phyloP scores from a whole-genome alignment of 2,329 filamentous ascomycete species.

The Alternaria arbusti region DNA sequence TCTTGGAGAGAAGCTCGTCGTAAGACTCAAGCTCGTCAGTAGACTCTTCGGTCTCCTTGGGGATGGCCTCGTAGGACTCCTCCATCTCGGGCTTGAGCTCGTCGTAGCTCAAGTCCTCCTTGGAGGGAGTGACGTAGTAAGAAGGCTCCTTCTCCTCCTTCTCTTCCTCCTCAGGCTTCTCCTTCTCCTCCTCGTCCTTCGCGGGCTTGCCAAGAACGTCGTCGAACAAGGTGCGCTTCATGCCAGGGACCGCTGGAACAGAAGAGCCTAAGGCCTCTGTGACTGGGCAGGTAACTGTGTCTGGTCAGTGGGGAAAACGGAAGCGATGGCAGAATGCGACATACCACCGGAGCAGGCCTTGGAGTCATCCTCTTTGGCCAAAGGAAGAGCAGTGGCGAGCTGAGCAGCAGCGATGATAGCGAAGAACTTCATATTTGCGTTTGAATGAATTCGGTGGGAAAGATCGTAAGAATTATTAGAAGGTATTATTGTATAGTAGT shows the following conservation, averaged over 20 bases:
- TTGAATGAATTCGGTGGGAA: background rate
- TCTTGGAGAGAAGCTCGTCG: background rate
- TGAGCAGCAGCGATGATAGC: background rate
- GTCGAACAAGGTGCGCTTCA: background rate
- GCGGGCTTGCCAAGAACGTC: background rate
- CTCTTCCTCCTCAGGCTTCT: background rate
- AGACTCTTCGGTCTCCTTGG: background rate
- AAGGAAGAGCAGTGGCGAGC: background rate
- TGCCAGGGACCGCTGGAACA: background rate
- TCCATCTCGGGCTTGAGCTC: background rate
- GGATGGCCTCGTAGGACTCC: background rate
- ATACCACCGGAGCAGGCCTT: background rate
- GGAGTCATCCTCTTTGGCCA: background rate
- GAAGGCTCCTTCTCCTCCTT: background rate
- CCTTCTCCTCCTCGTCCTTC: background rate
- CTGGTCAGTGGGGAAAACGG: background rate
- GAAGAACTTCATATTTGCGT: background rate
- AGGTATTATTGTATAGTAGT: background rate
- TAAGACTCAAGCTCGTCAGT: background rate
- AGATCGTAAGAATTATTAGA: constrained; percentile 1
- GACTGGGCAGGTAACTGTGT: background rate
- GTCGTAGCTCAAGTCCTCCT: background rate
- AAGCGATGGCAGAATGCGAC: background rate
- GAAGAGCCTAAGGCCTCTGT: too few relatives aligned
- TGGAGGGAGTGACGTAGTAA: background rate